Evolutionary conservation across 805 yeast species (phyloP).

Genomic region (Sugiyamaella marilandica): DNA sequence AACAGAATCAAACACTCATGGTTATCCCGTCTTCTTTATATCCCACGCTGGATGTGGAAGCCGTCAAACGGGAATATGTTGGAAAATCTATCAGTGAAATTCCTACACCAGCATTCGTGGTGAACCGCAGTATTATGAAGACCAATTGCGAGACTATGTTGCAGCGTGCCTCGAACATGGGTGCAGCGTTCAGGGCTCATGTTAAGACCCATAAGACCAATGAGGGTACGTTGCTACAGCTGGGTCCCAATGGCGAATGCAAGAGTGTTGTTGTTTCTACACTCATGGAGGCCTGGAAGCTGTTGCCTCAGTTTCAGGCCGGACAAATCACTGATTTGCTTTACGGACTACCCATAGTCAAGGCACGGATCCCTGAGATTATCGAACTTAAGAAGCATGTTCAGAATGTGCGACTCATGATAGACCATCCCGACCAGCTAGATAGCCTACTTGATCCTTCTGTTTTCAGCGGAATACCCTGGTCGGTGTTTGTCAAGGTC

Average conservation of each 20-base stretch:
- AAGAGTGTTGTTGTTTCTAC: constrained; percentile 63
- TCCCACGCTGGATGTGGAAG: constrained; percentile 19
- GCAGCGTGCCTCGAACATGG: constrained; percentile 37
- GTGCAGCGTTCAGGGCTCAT: constrained; percentile 57
- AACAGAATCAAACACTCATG: constrained; percentile 2
- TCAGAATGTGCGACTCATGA: constrained; percentile 46
- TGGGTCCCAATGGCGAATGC: constrained; percentile 39
- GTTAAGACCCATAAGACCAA: constrained; percentile 70
- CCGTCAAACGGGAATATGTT: constrained; percentile 27
- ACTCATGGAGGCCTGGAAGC: constrained; percentile 56
- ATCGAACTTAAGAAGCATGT: constrained; percentile 40
- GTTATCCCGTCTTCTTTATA: constrained; percentile 15
- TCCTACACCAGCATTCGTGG: constrained; percentile 58
- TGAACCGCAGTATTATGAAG: constrained; percentile 40
- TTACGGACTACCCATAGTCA: constrained; percentile 56
- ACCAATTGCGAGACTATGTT: constrained; percentile 50
- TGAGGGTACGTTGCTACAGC: constrained; percentile 53
- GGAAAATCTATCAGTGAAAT: constrained; percentile 45
- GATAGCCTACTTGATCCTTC: constrained; percentile 41
- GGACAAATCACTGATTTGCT: constrained; percentile 46
- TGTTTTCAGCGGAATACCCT: constrained; percentile 34
- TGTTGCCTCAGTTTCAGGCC: constrained; percentile 38
- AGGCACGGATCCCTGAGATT: constrained; percentile 45
- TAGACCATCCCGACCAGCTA: constrained; percentile 58
- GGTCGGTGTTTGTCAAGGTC: constrained; percentile 66